These are phyloP conservation scores for Cadophora sp. DNA, from an alignment of 2,329 filamentous ascomycete species.

Conservation along the genomic window DNA sequence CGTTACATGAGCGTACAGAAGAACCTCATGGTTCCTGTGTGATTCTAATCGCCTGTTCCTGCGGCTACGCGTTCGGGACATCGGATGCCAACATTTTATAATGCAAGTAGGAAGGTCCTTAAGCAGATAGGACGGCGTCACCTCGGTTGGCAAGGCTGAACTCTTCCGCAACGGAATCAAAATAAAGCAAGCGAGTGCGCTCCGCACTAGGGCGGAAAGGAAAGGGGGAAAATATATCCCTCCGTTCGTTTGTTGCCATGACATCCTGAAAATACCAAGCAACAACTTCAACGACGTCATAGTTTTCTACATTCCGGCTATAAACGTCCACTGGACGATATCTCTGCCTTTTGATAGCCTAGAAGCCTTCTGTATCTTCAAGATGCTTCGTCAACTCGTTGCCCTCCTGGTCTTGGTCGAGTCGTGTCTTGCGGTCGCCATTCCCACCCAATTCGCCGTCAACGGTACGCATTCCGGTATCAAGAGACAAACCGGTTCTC, in stretches of 20 bases:
- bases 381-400: slow-evolving; percentile 17
- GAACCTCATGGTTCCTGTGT: slow-evolving; percentile 16
- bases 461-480: slow-evolving; percentile 35
- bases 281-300: not conserved
- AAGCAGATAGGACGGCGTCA: not conserved
- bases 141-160: slow-evolving; percentile 21
- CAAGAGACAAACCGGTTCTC: slow-evolving; percentile 27
- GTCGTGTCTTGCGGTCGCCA: slow-evolving; percentile 8
- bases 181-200: slow-evolving; percentile 9
- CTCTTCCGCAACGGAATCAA: not conserved
- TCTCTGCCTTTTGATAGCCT: not conserved
- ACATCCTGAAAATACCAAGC: not conserved
- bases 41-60: not conserved
- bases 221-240: not conserved
- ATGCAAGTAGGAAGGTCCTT: not conserved
- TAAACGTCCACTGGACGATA: not conserved
- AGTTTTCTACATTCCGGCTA: not conserved
- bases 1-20: slow-evolving; percentile 9
- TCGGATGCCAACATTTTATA: not conserved
- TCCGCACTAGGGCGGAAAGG: not conserved
- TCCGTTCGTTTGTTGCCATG: slow-evolving; percentile 1
- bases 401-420: slow-evolving; percentile 4
- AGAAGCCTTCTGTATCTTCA: not conserved
- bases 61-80: slow-evolving; percentile 15
- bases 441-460: slow-evolving; percentile 19